Evolutionary conservation across 75 land plant genomes (phyloP).

Genomic region (Chamaecyparis obtusa): DNA sequence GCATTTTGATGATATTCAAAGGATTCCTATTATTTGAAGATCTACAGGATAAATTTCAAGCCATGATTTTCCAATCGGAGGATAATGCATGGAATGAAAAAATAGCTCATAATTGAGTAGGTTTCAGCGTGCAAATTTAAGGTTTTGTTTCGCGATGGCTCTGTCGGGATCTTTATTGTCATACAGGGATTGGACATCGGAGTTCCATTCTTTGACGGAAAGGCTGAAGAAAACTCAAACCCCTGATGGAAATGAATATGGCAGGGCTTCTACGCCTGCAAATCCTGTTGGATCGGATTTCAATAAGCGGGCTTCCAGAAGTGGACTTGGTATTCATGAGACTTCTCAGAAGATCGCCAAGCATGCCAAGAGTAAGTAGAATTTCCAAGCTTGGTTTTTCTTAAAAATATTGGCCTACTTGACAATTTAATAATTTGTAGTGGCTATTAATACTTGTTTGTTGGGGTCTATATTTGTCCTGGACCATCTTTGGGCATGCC

Average conservation of each 20-base stretch:
- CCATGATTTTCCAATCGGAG: background rate
- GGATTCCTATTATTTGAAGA: background rate
- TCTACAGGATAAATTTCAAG: background rate
- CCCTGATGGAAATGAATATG: slow-evolving; percentile 3
- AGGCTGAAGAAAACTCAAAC: slow-evolving; percentile 31
- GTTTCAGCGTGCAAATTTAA: background rate
- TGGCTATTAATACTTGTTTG: background rate
- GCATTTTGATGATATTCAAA: background rate
- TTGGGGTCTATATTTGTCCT: no score
- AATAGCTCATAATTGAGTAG: background rate
- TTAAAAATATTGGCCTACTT: background rate
- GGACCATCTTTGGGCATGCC: no score
- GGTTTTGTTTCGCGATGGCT: background rate
- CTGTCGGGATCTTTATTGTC: slow-evolving; percentile 13
- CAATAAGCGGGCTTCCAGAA: slow-evolving; percentile 69
- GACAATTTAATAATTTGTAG: background rate
- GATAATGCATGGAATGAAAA: background rate
- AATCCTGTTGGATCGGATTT: slow-evolving; percentile 56
- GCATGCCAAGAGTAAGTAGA: slow-evolving; percentile 62
- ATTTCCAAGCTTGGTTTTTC: no score
- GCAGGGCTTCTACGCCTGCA: slow-evolving; percentile 15
- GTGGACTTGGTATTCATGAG: slow-evolving; percentile 70
- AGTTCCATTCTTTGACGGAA: slow-evolving; percentile 37
- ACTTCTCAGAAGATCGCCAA: slow-evolving; percentile 64
- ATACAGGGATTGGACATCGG: slow-evolving; percentile 59